Conservation (phyloP, 192 early-diverging fungal genomes). For the Coemansia guatemalensis region DNA sequence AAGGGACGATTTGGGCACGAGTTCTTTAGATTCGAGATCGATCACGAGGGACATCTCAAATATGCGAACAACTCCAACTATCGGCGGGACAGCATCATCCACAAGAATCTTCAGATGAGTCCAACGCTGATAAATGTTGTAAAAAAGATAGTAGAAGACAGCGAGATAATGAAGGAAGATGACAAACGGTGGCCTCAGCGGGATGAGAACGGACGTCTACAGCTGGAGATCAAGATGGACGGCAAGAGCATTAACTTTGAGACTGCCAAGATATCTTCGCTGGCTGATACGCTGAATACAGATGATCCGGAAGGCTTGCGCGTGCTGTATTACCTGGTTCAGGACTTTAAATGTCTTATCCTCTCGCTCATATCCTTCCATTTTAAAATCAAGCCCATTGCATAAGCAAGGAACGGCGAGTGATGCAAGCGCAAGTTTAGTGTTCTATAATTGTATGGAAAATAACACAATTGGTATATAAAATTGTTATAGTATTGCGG, state of each 20-base stretch:
- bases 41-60: slow-evolving; percentile 79
- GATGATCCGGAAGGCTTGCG: slow-evolving; percentile 93
- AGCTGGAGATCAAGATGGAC: slow-evolving; percentile 91
- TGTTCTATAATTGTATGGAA: too few species aligned
- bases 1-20: slow-evolving; percentile 96
- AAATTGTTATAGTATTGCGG: too few species aligned
- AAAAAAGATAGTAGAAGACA: slow-evolving; percentile 84
- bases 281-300: slow-evolving; percentile 86
- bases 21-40: slow-evolving; percentile 97
- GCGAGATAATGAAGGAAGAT: slow-evolving; percentile 93
- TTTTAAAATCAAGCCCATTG: slow-evolving; percentile 74
- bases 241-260: slow-evolving; percentile 78
- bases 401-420: slow-evolving; percentile 3
- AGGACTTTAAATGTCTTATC: slow-evolving; percentile 96
- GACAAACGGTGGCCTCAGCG: slow-evolving; percentile 89
- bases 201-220: slow-evolving; percentile 87
- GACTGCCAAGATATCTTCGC: slow-evolving; percentile 89
- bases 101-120: slow-evolving; percentile 85
- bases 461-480: too few species aligned
- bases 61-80: slow-evolving; percentile 99
- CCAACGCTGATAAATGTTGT: slow-evolving; percentile 81
- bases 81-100: slow-evolving; percentile 94
- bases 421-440: too few species aligned
- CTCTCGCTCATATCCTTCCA: slow-evolving; percentile 94
- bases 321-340: slow-evolving; percentile 95